phyloP scores from a whole-genome alignment of 164 flowering plant genomes.

The Litsea cubeba region DNA sequence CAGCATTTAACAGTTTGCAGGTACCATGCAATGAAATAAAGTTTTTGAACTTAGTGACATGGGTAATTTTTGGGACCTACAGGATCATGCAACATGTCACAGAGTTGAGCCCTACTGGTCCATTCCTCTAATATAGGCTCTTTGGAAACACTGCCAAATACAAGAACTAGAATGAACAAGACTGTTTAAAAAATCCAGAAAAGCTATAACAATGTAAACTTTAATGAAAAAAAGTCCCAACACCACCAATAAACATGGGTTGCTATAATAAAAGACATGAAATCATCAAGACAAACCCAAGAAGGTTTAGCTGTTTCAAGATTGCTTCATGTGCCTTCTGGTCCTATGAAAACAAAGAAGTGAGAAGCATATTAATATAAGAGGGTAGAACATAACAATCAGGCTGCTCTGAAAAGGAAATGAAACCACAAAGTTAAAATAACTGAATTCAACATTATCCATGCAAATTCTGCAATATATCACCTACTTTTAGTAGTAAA shows the following conservation, averaged over 20 bases:
- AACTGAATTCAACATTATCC: not conserved
- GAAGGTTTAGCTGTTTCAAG: constrained; percentile 68
- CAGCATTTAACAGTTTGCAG: not conserved
- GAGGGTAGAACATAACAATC: not conserved
- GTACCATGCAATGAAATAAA: not conserved
- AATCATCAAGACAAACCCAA: constrained; percentile 41
- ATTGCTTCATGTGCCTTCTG: constrained; percentile 96
- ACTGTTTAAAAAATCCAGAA: not conserved
- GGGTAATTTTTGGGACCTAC: constrained; percentile 34
- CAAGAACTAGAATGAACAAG: constrained; percentile 1
- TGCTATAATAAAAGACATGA: not conserved
- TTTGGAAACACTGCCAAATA: constrained; percentile 41
- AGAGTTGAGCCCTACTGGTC: constrained; percentile 63
- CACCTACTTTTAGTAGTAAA: constrained; percentile 68
- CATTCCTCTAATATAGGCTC: constrained; percentile 70
- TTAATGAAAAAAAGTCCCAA: not conserved
- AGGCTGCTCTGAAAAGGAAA: not conserved
- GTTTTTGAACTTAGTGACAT: not conserved
- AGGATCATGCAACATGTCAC: constrained; percentile 56
- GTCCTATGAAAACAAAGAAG: constrained; percentile 37
- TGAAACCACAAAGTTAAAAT: not conserved
- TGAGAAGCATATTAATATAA: not conserved
- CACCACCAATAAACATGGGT: too few species aligned
- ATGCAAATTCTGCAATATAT: not conserved
- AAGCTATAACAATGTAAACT: not conserved